Conservation (phyloP, 2,329 filamentous ascomycete species). For the Cercospora canescens region DNA sequence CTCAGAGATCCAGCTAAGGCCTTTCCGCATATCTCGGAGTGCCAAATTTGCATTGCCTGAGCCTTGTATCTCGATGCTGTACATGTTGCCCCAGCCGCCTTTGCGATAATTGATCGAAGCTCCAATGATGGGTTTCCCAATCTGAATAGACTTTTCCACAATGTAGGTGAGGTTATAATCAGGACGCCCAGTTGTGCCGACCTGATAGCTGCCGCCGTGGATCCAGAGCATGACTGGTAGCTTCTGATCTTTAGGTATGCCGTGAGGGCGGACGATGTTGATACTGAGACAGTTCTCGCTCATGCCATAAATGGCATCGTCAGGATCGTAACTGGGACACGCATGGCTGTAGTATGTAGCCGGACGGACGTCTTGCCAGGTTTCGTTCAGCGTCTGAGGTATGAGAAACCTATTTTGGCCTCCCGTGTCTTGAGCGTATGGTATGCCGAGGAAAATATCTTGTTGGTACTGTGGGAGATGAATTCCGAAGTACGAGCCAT, state of each 20-base stretch:
- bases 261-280: constrained; percentile 59
- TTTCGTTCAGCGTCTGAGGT: constrained; percentile 27
- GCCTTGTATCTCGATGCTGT: constrained; percentile 55
- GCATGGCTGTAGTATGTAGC: constrained; percentile 24
- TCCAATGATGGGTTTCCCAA: constrained; percentile 54
- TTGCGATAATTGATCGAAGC: constrained; percentile 66
- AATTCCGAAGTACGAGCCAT: constrained; percentile 43
- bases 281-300: constrained; percentile 61
- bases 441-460: constrained; percentile 48
- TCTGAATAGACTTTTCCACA: constrained; percentile 47
- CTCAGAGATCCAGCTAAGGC: constrained; percentile 45
- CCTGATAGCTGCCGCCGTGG: constrained; percentile 39
- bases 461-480: constrained; percentile 44
- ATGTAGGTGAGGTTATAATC: constrained; percentile 64
- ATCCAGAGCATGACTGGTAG: constrained; percentile 63
- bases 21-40: constrained; percentile 46
- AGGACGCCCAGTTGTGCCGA: constrained; percentile 18
- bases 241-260: constrained; percentile 38
- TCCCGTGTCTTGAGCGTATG: constrained; percentile 39
- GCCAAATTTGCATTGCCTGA: constrained; percentile 54
- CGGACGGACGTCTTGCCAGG: constrained; percentile 14
- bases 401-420: constrained; percentile 35
- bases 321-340: constrained; percentile 19
- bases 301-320: constrained; percentile 20
- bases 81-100: constrained; percentile 68